These are phyloP conservation scores for Candida krabiensis DNA, from an alignment of 805 yeast genomes.

Conservation along the genomic window DNA sequence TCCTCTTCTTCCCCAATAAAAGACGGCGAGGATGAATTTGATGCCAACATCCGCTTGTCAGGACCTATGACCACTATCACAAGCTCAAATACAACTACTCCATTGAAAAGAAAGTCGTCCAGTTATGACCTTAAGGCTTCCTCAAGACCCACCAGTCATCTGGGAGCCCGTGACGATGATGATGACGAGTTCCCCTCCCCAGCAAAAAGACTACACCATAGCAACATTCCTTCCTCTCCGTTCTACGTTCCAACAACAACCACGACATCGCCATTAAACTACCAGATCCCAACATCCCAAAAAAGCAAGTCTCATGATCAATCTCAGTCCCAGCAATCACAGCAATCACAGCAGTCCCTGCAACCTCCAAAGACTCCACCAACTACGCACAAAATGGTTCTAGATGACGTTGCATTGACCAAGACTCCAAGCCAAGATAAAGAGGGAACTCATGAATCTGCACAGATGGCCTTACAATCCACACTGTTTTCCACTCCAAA, in stretches of 20 bases:
- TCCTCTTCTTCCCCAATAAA: conserved; percentile 17
- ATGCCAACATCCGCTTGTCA: not conserved
- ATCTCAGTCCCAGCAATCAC: conserved; percentile 18
- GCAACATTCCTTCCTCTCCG: conserved; percentile 32
- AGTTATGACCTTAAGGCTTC: conserved; percentile 12
- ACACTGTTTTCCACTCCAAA: conserved; percentile 35
- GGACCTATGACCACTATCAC: not conserved
- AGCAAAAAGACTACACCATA: conserved; percentile 24
- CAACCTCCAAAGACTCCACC: conserved; percentile 35
- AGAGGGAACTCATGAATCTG: conserved; percentile 13
- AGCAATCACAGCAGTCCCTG: conserved; percentile 14
- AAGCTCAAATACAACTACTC: conserved; percentile 20
- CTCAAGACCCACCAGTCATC: conserved; percentile 5
- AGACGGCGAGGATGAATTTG: not conserved
- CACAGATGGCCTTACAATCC: conserved; percentile 23
- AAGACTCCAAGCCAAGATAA: conserved; percentile 21
- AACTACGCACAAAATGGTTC: conserved; percentile 16
- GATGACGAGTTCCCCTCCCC: conserved; percentile 28
- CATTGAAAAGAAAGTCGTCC: conserved; percentile 28
- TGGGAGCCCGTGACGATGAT: conserved; percentile 6
- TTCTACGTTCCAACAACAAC: conserved; percentile 22
- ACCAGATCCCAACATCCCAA: conserved; percentile 11
- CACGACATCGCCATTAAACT: conserved; percentile 15
- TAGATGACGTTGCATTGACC: conserved; percentile 17
- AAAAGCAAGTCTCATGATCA: too few relatives aligned